phyloP scores from a whole-genome alignment of 1,139 yeast genomes.

The Debaryomyces robertsiae region DNA sequence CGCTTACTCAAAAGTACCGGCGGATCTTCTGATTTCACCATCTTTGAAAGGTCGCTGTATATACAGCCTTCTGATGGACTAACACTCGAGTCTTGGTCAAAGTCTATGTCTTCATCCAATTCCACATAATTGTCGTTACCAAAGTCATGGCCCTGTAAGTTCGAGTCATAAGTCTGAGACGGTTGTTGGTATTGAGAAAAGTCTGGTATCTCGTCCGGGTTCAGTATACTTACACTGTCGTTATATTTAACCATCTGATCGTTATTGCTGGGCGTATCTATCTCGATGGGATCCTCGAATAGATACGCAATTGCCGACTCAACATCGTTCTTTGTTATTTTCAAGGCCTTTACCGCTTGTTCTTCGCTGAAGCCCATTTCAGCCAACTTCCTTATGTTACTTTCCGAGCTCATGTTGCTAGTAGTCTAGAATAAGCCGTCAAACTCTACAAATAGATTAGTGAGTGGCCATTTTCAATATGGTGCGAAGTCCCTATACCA shows the following conservation, averaged over 20 bases:
- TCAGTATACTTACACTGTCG: constrained; percentile 21
- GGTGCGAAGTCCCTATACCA: too few relatives aligned
- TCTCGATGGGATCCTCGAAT: constrained; percentile 43
- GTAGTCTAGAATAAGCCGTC: not conserved
- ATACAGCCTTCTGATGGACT: constrained; percentile 2
- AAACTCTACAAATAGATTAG: too few relatives aligned
- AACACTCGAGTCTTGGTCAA: constrained; percentile 5
- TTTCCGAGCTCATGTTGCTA: constrained; percentile 15
- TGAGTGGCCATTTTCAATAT: too few relatives aligned
- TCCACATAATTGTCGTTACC: constrained; percentile 1
- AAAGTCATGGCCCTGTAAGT: not conserved
- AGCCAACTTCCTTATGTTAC: constrained; percentile 38
- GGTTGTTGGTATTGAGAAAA: constrained; percentile 9
- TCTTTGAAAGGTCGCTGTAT: constrained; percentile 5
- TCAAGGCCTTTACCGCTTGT: constrained; percentile 45
- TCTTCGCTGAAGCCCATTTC: constrained; percentile 66
- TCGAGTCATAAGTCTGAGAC: constrained; percentile 1
- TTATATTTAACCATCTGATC: constrained; percentile 14
- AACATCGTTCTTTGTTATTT: constrained; percentile 48
- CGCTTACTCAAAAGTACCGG: constrained; percentile 20
- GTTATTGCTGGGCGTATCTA: constrained; percentile 12
- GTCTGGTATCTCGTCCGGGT: constrained; percentile 25
- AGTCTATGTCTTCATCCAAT: constrained; percentile 4
- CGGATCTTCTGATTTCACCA: constrained; percentile 13
- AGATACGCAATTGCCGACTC: constrained; percentile 56